Evolutionary conservation across 768 basidiomycete species (phyloP), one percentile per base, ranked within the genome.

Genomic region (Coprinopsis marcescibilis): DNA sequence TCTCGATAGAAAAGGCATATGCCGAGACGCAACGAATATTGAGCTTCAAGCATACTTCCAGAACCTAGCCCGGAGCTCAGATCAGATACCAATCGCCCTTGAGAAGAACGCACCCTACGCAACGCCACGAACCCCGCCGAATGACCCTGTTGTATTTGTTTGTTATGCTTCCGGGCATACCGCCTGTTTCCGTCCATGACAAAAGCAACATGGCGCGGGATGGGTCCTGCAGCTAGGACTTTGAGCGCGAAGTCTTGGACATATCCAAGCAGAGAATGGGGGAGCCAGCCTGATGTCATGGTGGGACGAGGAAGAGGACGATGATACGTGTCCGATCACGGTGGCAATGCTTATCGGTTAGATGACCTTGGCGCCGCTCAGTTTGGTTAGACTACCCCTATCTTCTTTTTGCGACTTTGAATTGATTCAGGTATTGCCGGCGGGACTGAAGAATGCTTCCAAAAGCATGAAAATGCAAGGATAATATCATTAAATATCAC

Each of bases 1-100:
- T 99, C 57, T 98, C 95, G 50, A 98, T 92, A 1, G 93, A 80
- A 65, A 99, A 99, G n/a, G 92, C 91, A 57, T 95, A 99, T n/a
- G 85, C 89, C 2, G 90, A 84, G 20, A 98, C 92, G 50, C 86
- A 91, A 49, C 70, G 75, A 39, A 99, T 75, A 11, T 80, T 69
- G n/a, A 99, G 74, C 1, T 76, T 70, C 17, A 95, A 68, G 56
- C 94, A 94, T 23, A 93, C 73, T 61, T 93, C 89, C 14, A 98
- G 69, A 46, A 90, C 74, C 94, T 97, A 52, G 11, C n/a, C n/a
- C 8, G 29, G n/a, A 32, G n/a, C 29, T n/a, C 8, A 8, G 29
- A 32, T 8, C 8, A 32, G n/a, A 8, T 8, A 32, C 29, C n/a
- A n/a, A 17, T 11, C 11, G 23, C 15, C 3, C 23, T 17, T 17